phyloP scores from a whole-genome alignment of 1,284 basidiomycete species.

The Sporisorium sorghi region DNA sequence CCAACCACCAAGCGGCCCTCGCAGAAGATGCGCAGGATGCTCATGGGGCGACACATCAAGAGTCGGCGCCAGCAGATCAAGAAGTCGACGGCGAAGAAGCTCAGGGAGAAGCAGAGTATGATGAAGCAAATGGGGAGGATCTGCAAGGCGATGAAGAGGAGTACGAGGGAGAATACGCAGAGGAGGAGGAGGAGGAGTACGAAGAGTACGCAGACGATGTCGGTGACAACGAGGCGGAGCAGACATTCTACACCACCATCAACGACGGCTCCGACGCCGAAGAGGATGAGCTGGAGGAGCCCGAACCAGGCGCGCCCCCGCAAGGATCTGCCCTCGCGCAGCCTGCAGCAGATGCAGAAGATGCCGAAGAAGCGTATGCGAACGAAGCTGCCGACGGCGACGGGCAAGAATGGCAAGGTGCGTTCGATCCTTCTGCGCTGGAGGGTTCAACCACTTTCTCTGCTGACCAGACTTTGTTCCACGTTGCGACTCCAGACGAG shows the following conservation, averaged over 20 bases:
- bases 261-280: slow-evolving; percentile 28
- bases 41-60: slow-evolving; percentile 1
- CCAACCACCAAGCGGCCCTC: neutral
- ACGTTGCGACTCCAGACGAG: neutral
- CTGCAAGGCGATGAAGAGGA: slow-evolving; percentile 5
- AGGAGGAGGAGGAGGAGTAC: slow-evolving; percentile 14
- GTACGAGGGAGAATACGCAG: slow-evolving; percentile 17
- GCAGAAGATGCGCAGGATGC: slow-evolving; percentile 8
- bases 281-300: slow-evolving; percentile 42
- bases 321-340: slow-evolving; percentile 9
- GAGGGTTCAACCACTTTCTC: neutral
- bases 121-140: slow-evolving; percentile 10
- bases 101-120: neutral
- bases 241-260: slow-evolving; percentile 42
- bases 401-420: slow-evolving; percentile 31
- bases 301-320: slow-evolving; percentile 9
- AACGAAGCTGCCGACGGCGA: slow-evolving; percentile 12
- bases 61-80: neutral
- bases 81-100: slow-evolving; percentile 3
- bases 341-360: slow-evolving; percentile 8
- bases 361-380: slow-evolving; percentile 11
- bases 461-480: slow-evolving; percentile 4
- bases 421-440: neutral
- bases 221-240: slow-evolving; percentile 21
- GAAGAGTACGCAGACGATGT: slow-evolving; percentile 21